These are phyloP conservation scores for Dactylellina parvicollis DNA, from an alignment of 2,329 filamentous ascomycete species.

Conservation along the genomic window DNA sequence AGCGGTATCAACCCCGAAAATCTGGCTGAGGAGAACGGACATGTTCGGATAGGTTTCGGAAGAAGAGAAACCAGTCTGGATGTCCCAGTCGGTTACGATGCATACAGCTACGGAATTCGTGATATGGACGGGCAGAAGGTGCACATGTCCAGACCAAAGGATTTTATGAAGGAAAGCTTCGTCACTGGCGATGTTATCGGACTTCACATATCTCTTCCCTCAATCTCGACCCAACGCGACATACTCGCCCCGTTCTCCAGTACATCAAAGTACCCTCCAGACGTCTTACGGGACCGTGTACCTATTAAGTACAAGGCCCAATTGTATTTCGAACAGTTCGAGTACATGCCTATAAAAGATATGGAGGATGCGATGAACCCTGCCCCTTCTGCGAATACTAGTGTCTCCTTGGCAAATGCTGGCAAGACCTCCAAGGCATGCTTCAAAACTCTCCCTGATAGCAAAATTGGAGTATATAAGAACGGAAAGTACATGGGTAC, in stretches of 20 bases:
- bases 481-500: slow-evolving; percentile 88
- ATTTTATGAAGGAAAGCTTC: slow-evolving; percentile 77
- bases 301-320: slow-evolving; percentile 94
- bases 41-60: slow-evolving; percentile 87
- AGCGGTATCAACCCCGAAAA: slow-evolving; percentile 69
- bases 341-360: slow-evolving; percentile 86
- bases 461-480: slow-evolving; percentile 88
- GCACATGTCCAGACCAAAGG: slow-evolving; percentile 90
- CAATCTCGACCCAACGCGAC: slow-evolving; percentile 84
- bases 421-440: slow-evolving; percentile 30
- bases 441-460: slow-evolving; percentile 69
- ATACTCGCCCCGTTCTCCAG: slow-evolving; percentile 64
- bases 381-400: slow-evolving; percentile 62
- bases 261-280: slow-evolving; percentile 70
- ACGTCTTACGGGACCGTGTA: slow-evolving; percentile 93
- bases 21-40: slow-evolving; percentile 63
- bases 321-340: slow-evolving; percentile 91
- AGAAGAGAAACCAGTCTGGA: slow-evolving; percentile 76
- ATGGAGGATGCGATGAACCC: slow-evolving; percentile 85
- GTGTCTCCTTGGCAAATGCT: slow-evolving; percentile 12
- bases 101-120: slow-evolving; percentile 91
- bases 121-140: slow-evolving; percentile 91
- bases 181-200: slow-evolving; percentile 84
- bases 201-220: slow-evolving; percentile 88
- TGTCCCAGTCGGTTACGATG: slow-evolving; percentile 84